phyloP scores from a whole-genome alignment of 2,329 filamentous ascomycete genomes.

The Diaporthe australafricana region DNA sequence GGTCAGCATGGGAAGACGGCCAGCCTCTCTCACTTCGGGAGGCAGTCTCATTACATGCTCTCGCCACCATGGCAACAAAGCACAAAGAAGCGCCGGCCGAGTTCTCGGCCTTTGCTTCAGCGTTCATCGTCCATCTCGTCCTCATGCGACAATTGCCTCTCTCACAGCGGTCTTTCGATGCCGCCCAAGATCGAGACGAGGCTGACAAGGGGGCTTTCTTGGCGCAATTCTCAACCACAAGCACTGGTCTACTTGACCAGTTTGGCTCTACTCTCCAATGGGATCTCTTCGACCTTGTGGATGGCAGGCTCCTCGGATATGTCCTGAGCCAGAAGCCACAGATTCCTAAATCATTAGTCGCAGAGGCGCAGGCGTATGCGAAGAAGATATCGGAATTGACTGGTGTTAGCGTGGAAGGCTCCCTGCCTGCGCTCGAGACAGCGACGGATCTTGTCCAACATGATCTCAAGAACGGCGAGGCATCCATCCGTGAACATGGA shows the following conservation, averaged over 20 bases:
- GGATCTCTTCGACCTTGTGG: conserved; percentile 43
- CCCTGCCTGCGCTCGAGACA: background rate
- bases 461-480: background rate
- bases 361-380: conserved; percentile 25
- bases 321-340: conserved; percentile 1
- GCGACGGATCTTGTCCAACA: background rate
- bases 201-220: conserved; percentile 10
- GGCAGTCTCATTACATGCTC: conserved; percentile 34
- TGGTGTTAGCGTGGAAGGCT: conserved; percentile 3
- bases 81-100: conserved; percentile 28
- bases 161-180: conserved; percentile 40
- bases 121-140: conserved; percentile 44
- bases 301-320: conserved; percentile 40
- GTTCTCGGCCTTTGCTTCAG: conserved; percentile 33
- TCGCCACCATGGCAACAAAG: conserved; percentile 38
- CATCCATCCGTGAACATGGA: conserved; percentile 18
- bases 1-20: conserved; percentile 38
- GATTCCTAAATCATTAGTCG: conserved; percentile 27
- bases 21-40: conserved; percentile 37
- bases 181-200: background rate
- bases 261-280: conserved; percentile 37
- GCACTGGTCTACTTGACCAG: conserved; percentile 27
- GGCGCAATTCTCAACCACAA: conserved; percentile 19
- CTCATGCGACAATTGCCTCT: conserved; percentile 42
- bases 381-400: conserved; percentile 34